Evolutionary conservation across 495 filamentous ascomycete species (phyloP), one percentile per base, ranked within the genome.

Genomic region (Hypoxylon perforatum): DNA sequence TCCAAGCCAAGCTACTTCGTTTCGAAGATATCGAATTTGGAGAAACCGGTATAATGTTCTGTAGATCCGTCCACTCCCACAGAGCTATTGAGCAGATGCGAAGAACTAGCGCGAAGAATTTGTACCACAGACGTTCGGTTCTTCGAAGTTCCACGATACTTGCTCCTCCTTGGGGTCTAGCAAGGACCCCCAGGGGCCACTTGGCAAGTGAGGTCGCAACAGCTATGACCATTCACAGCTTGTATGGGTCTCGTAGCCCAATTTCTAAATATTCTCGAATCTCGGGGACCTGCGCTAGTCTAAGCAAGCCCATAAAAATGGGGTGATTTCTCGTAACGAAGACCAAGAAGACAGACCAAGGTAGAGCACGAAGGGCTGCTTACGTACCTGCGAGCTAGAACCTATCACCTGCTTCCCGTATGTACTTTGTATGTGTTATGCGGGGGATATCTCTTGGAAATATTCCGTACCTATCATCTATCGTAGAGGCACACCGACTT

Each of bases 261-360:
- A 41, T 62, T 61, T 57, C 61, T 64, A 64, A 59, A 46, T 28
- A 28, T 58, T 39, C 50, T 70, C 58, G 62, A 70, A 63, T 65
- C 67, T 70, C 62, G 62, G 67, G 67, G 58, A 65, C 61, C 62
- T 66, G 67, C 67, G 21, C 61, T 70, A 70, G 67, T 56, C 56
- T 50, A 47, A 38, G 21, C 8, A 54, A 62, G 21, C 53, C 67
- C 62, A 57, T 63, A 70, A 58, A 62, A 66, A 70, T 70, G 67
- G 67, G 62, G 67, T 70, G 67, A 70, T 66, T 62, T 66, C 53
- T 57, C 38, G 54, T 56, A 39, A 45, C 50, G 45, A 54, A 59
- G 39, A 35, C 35, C 21, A 21, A 42, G 46, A 38, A 25, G 33
- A 19, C 11, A 10, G 41, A 18, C 41, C 41, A 22, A 53, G 53